Evolutionary conservation across 2,329 filamentous ascomycete species (phyloP), one percentile per base, ranked within the genome.

Genomic region (Hypoxylon sp.): DNA sequence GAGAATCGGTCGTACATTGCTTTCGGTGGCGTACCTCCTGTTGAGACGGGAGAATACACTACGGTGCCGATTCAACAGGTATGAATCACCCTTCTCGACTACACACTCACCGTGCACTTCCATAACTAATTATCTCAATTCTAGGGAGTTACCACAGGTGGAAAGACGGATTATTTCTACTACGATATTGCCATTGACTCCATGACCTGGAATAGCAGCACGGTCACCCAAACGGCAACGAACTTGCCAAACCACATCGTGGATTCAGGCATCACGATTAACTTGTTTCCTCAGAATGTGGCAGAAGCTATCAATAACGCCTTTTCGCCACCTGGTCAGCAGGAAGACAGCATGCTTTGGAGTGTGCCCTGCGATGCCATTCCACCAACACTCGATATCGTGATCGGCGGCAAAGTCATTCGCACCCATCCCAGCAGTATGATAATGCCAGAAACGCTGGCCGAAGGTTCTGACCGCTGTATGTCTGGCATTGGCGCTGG

Each of bases 191-290:
- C 32, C 5, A 42, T 63, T 2, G 63, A 67, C 30, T 35, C 49
- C 4, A 57, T 62, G 11, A 38, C 46, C 2, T 59, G 59, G 45
- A 57, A 55, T 20, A 51, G 42, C 25, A 49, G 63, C 34, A 49
- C 54, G 2, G 58, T 55, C 51, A 64, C 63, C 51, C 48, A 50
- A 35, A 59, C 53, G 26, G 53, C 55, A 13, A 49, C 57, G 1
- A 48, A 57, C 21, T 46, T 63, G 5, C 63, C 62, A 2, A 44
- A 59, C 15, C 61, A 67, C 36, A 59, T 70, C 26, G 64, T 69
- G n/a, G 67, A 71, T 48, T 67, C 66, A 17, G 69, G 67, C 21
- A 69, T 67, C 1, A 69, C 66, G 2, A 60, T 70, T 11, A 69
- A 67, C 55, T 50, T 69, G 11, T 61, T 70, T 23, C 66, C 68